Evolutionary conservation across 169 alveolate genomes (phyloP).

Genomic region (Plasmodium vinckei): DNA sequence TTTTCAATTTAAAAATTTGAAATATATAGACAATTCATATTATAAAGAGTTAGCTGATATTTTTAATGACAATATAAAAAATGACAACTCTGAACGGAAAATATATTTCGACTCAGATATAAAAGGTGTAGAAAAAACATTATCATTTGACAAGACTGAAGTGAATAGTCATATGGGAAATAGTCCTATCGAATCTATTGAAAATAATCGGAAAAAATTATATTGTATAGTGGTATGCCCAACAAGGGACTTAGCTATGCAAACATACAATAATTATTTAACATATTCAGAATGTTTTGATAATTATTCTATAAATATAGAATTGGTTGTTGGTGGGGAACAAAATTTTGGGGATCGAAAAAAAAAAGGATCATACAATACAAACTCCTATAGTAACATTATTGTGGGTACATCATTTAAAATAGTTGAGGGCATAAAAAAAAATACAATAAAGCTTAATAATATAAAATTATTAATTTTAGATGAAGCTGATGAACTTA

Average conservation of each 20-base stretch:
- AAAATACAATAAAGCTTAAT: constrained; percentile 30
- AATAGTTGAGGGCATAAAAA: constrained; percentile 44
- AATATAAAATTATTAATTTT: constrained; percentile 59
- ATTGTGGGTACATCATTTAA: constrained; percentile 62
- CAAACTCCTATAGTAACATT: constrained; percentile 7
- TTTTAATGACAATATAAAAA: neutral
- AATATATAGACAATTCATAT: constrained; percentile 25
- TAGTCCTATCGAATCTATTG: neutral
- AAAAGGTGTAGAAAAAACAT: neutral
- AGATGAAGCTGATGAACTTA: constrained; percentile 81
- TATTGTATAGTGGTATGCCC: constrained; percentile 85
- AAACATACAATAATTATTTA: constrained; percentile 84
- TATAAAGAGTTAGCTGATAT: constrained; percentile 24
- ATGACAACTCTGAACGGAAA: constrained; percentile 9
- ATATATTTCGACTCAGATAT: constrained; percentile 9
- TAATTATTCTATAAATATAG: constrained; percentile 66
- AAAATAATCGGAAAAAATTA: constrained; percentile 74
- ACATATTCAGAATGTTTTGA: constrained; percentile 80
- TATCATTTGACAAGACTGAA: neutral
- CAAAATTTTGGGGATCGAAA: constrained; percentile 77
- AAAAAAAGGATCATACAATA: constrained; percentile 11
- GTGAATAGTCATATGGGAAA: no score
- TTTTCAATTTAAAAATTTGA: constrained; percentile 54
- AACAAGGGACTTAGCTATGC: constrained; percentile 86
- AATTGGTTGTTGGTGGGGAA: constrained; percentile 85